Base-by-base conservation (phyloP, 1,139 yeast species). In the Hyphopichia wangnamkhiaoensis region DNA sequence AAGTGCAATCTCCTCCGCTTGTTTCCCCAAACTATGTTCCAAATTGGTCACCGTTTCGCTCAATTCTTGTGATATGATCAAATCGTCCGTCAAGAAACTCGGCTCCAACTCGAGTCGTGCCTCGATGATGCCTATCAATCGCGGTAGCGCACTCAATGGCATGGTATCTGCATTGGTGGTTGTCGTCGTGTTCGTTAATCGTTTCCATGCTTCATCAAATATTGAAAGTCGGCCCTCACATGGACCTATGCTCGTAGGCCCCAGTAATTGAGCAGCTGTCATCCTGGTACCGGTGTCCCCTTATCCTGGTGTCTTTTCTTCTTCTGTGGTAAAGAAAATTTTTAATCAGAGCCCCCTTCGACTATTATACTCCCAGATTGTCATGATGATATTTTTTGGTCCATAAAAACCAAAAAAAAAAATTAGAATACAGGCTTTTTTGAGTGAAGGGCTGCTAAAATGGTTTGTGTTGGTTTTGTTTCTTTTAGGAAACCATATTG, bases 401-500 rank as follows among this genome's bases (percentile, higher is more conserved):
- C n/a, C n/a, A n/a, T n/a, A n/a, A n/a, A n/a, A n/a, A n/a, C n/a
- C n/a, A n/a, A n/a, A n/a, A n/a, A n/a, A n/a, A n/a, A n/a, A n/a
- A n/a, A n/a, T n/a, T n/a, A n/a, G n/a, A n/a, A n/a, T n/a, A n/a
- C n/a, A n/a, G n/a, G n/a, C n/a, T n/a, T n/a, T n/a, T 24, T 24
- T 5, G 27, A 12, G 5, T 4, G 6, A 26, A 26, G 29, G 29
- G 29, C 12, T 26, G 29, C 29, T n/a, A 26, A 26, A 26, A 26
- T 7, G 16, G 6, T 28, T 28, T 15, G 20, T n/a, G 15, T 28
- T 28, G n/a, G 30, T 7, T 17, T 28, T 28, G n/a, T 16, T 7
- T 17, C 17, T 4, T n/a, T 15, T 28, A 17, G 31, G 31, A 28
- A 28, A 28, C 17, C 31, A 28, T 28, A 28, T 28, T 28, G 31